Evolutionary conservation across 148 eudicot genomes (phyloP).

Genomic region (Rhododendron kiyosumense): DNA sequence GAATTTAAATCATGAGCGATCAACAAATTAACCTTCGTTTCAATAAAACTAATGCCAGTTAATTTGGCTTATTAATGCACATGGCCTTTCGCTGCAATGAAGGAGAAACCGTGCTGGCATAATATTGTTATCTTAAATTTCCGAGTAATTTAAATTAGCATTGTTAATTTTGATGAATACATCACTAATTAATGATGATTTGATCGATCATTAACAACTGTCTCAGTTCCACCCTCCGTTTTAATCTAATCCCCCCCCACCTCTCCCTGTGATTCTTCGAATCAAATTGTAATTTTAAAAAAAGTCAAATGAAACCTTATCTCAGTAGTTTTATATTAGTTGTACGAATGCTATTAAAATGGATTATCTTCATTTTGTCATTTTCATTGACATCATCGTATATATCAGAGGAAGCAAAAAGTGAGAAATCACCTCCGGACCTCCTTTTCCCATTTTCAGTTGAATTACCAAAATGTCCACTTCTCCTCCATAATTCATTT

Average conservation of each 20-base stretch:
- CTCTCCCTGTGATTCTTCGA: neutral
- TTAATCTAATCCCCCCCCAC: neutral
- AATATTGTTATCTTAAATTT: neutral
- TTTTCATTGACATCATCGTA: neutral
- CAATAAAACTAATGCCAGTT: neutral
- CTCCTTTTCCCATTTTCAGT: too few species aligned
- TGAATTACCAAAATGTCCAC: too few species aligned
- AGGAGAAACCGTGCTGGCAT: neutral
- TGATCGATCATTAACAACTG: conserved; percentile 1
- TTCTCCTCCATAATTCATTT: too few species aligned
- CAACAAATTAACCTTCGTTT: neutral
- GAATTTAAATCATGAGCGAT: neutral
- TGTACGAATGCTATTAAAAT: neutral
- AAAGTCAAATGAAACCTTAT: conserved; percentile 7
- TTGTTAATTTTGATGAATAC: neutral
- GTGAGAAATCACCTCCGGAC: too few species aligned
- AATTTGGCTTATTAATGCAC: conserved; percentile 5
- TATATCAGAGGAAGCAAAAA: too few species aligned
- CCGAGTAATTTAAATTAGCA: neutral
- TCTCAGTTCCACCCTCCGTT: neutral
- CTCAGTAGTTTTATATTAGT: neutral
- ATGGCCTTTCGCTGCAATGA: conserved; percentile 8
- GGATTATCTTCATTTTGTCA: neutral
- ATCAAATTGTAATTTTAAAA: neutral
- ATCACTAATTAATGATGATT: neutral